A percentile compares a stretch with the other conserved stretches of the same genome.
Evolutionary conservation across 1,284 basidiomycete genomes (phyloP).

Genomic region (Leucoagaricus sp.): DNA sequence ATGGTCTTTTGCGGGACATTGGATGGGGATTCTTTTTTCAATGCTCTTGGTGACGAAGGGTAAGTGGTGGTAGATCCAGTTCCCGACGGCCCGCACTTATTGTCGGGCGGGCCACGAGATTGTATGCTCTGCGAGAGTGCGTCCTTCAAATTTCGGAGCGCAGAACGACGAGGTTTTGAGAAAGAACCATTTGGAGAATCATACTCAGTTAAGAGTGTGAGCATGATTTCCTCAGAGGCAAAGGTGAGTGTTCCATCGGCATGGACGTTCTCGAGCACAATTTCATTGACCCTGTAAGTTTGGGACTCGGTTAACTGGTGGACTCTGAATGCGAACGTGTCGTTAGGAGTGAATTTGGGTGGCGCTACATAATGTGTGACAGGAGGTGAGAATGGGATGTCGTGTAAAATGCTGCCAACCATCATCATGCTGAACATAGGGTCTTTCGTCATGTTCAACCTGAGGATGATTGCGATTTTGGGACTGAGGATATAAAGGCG

Average conservation of each 20-base stretch:
- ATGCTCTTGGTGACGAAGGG: too few species aligned
- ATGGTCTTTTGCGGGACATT: too few species aligned
- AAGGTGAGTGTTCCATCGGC: slow-evolving; percentile 24
- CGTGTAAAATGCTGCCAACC: slow-evolving; percentile 16
- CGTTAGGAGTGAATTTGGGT: slow-evolving; percentile 16
- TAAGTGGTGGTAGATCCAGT: too few species aligned
- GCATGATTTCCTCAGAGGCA: slow-evolving; percentile 22
- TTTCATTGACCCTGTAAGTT: slow-evolving; percentile 24
- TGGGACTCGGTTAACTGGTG: slow-evolving; percentile 23
- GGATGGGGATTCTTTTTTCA: too few species aligned
- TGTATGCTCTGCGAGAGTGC: not conserved
- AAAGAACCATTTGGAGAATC: slow-evolving; percentile 8
- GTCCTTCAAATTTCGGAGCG: not conserved
- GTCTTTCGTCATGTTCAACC: slow-evolving; percentile 12
- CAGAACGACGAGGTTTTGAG: slow-evolving; percentile 5
- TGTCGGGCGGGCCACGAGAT: too few species aligned
- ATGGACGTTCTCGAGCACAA: slow-evolving; percentile 20
- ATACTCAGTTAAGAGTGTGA: slow-evolving; percentile 15
- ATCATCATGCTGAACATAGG: not conserved
- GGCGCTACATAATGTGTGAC: not conserved
- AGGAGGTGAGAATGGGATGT: slow-evolving; percentile 14
- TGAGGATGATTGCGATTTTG: slow-evolving; percentile 18
- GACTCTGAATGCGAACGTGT: slow-evolving; percentile 24
- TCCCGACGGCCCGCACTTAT: too few species aligned
- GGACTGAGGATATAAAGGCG: slow-evolving; percentile 28